Evolutionary conservation across 371 early-diverging fungal genomes (phyloP), one percentile per base, ranked within the genome.

Genomic region (Vairimorpha necatrix): DNA sequence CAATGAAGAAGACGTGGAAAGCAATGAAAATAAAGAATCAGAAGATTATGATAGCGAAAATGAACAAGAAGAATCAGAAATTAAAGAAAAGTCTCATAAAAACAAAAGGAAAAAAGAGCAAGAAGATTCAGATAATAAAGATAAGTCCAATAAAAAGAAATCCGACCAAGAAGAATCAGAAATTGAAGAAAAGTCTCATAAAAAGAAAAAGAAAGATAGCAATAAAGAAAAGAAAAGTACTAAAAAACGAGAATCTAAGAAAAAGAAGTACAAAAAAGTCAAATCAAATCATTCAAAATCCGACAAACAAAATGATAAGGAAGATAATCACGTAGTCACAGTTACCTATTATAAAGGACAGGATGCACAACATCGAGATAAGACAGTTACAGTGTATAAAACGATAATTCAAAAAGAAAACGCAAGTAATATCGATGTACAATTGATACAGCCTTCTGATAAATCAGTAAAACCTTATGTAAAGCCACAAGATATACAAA

Each of bases 401-500:
- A 38, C 48, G 4, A 67, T 53, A 13, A 67, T 47, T 47, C 67
- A 47, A 67, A 65, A 65, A 38, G 66, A 65, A 13, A 38, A 65
- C 30, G 9, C 3, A 7, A 11, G 11, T 4, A 24, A 24, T 7
- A 24, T 54, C 7, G 54, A 54, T n/a, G 54, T 54, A 54, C 20
- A 54, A 54, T 42, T 42, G 16, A 16, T 42, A 16, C 42, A 42
- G 16, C 11, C 42, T 11, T 42, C 42, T 11, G 42, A 42, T 42
- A 42, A 16, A 42, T 42, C 16, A 11, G 16, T 42, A 11, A 7
- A 42, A 16, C 42, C 42, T 42, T 11, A 16, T 42, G 42, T 42
- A 42, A 7, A 42, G 16, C 42, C 42, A 42, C 11, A 42, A 42
- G 42, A 16, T 11, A 11, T 16, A 42, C 7, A 42, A 42, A 42